Conservation (phyloP, 2,329 filamentous ascomycete genomes). For the Colletotrichum viniferum region DNA sequence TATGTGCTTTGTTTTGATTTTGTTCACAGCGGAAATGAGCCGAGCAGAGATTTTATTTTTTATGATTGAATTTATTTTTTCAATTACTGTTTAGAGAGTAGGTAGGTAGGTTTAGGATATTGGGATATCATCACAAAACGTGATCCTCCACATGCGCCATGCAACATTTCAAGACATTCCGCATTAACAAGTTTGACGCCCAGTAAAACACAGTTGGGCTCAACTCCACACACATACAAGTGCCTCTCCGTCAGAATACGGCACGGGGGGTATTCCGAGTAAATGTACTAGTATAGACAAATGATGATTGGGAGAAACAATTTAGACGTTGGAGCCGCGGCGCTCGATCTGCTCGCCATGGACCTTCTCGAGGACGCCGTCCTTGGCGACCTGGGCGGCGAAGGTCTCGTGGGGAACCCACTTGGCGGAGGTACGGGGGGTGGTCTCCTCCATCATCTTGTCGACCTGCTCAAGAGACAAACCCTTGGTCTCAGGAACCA, state of each 20-base stretch:
- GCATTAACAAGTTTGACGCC: constrained; percentile 10
- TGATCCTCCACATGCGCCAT: constrained; percentile 9
- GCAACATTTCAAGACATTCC: constrained; percentile 14
- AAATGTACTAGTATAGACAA: background rate
- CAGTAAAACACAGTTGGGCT: background rate
- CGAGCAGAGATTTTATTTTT: background rate
- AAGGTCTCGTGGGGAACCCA: constrained; percentile 78
- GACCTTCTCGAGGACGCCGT: constrained; percentile 34
- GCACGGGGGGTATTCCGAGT: background rate
- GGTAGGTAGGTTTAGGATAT: background rate
- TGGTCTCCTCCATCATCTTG: constrained; percentile 88
- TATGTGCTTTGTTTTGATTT: background rate
- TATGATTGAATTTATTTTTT: background rate
- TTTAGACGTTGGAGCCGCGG: constrained; percentile 35
- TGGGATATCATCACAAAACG: background rate
- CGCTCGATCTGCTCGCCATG: constrained; percentile 32
- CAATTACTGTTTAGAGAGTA: background rate
- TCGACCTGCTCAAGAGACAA: constrained; percentile 81
- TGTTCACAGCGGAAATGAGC: background rate
- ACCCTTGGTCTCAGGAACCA: constrained; percentile 77
- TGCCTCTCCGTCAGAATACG: background rate
- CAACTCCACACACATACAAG: background rate
- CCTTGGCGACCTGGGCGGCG: constrained; percentile 52
- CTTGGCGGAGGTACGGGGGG: constrained; percentile 74
- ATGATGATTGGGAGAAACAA: background rate